Conservation (phyloP, 495 filamentous ascomycete species). For the Cryomyces minteri region DNA sequence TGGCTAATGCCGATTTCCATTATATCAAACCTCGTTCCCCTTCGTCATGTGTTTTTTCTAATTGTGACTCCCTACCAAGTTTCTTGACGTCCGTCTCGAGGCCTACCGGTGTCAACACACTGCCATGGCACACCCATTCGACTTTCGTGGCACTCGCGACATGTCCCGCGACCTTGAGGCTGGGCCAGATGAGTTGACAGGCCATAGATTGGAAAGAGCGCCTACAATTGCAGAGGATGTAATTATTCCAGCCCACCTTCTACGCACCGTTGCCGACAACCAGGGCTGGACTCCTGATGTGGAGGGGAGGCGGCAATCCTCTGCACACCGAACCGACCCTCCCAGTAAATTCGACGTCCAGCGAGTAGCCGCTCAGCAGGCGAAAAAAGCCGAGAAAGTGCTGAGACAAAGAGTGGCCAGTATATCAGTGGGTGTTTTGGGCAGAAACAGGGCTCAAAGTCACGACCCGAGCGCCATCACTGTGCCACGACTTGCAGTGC, state of each 20-base stretch:
- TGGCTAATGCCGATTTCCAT: too few relatives aligned
- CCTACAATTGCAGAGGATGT: neutral
- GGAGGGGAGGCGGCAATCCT: neutral
- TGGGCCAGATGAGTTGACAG: too few relatives aligned
- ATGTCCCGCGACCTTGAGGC: too few relatives aligned
- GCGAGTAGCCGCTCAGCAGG: neutral
- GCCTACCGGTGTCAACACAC: too few relatives aligned
- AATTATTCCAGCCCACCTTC: constrained; percentile 1
- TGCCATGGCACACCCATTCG: too few relatives aligned
- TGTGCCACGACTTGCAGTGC: neutral
- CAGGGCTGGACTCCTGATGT: neutral
- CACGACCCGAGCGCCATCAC: neutral
- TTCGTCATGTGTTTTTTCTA: too few relatives aligned
- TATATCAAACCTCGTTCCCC: too few relatives aligned
- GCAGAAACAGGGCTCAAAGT: neutral
- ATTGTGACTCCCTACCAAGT: too few relatives aligned
- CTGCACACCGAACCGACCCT: neutral
- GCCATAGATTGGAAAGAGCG: neutral
- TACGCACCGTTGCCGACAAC: neutral
- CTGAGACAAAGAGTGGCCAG: neutral
- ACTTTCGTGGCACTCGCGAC: too few relatives aligned
- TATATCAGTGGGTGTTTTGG: neutral
- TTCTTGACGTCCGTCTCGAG: too few relatives aligned
- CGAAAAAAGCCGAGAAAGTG: neutral
- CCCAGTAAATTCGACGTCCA: neutral